Evolutionary conservation across 345 rosid genomes (phyloP).

Genomic region (Cardiospermum halicacabum): DNA sequence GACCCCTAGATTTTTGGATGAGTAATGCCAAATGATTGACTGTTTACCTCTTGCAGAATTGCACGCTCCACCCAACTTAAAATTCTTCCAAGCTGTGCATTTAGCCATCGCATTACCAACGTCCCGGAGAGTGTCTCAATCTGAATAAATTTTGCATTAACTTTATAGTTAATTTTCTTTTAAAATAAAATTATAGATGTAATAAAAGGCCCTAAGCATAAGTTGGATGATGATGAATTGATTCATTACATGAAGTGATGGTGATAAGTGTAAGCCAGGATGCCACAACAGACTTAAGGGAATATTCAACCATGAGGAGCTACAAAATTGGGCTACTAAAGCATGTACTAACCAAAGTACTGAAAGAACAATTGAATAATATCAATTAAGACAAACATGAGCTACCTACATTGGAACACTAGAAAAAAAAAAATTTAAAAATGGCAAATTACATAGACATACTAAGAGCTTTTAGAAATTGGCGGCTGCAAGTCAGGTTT

Average conservation of each 20-base stretch:
- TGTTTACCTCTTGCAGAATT: constrained; percentile 79
- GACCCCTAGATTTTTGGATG: not conserved
- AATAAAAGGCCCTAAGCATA: constrained; percentile 15
- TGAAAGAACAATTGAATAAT: not conserved
- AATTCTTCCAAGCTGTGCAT: constrained; percentile 85
- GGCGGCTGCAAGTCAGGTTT: too few species aligned
- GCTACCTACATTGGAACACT: not conserved
- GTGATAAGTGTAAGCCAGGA: not conserved
- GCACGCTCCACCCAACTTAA: constrained; percentile 95
- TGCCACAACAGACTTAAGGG: not conserved
- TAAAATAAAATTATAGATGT: not conserved
- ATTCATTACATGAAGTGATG: not conserved
- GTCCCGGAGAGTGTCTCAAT: constrained; percentile 91
- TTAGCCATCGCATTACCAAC: constrained; percentile 91
- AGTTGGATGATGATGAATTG: not conserved
- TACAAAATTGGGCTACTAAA: not conserved
- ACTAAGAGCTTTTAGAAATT: too few species aligned
- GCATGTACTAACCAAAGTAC: not conserved
- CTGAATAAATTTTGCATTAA: constrained; percentile 26
- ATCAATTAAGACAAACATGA: not conserved
- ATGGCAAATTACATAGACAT: too few species aligned
- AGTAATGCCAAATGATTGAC: not conserved
- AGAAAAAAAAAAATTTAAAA: too few species aligned
- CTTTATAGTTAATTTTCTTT: not conserved
- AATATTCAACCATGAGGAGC: not conserved